Evolutionary conservation across 108 stramenopile genomes (phyloP).

Genomic region (Asterionellopsis glacialis): DNA sequence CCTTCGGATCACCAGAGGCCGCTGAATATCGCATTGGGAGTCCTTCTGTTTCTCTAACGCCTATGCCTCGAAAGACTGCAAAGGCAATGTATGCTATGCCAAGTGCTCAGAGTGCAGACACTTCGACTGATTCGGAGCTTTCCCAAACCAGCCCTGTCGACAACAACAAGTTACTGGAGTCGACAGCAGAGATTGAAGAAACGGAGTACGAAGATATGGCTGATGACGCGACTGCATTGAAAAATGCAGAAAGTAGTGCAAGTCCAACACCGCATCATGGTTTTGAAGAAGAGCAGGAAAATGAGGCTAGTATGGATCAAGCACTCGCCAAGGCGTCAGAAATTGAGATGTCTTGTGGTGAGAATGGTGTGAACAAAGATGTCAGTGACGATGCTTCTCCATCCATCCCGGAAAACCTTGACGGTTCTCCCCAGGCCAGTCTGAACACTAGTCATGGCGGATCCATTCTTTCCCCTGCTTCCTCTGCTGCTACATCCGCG

Average conservation of each 20-base stretch:
- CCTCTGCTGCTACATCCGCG: neutral
- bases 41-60: conserved; percentile 74
- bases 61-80: conserved; percentile 49
- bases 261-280: no score
- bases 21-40: conserved; percentile 74
- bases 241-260: neutral
- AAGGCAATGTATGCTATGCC: conserved; percentile 54
- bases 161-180: neutral
- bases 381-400: neutral
- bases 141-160: neutral
- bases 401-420: neutral
- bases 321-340: no score
- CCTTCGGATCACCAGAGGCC: conserved; percentile 76
- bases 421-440: neutral
- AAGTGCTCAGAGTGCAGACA: neutral
- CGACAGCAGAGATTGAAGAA: neutral
- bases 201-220: neutral
- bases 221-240: neutral
- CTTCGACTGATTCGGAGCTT: neutral
- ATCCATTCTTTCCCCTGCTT: neutral
- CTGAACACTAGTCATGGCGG: neutral
- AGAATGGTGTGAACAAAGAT: no score
- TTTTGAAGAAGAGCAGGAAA: no score
- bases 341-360: no score
- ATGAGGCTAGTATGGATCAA: no score